phyloP scores from a whole-genome alignment of 108 stramenopile genomes.

The Cylindrotheca closterium region DNA sequence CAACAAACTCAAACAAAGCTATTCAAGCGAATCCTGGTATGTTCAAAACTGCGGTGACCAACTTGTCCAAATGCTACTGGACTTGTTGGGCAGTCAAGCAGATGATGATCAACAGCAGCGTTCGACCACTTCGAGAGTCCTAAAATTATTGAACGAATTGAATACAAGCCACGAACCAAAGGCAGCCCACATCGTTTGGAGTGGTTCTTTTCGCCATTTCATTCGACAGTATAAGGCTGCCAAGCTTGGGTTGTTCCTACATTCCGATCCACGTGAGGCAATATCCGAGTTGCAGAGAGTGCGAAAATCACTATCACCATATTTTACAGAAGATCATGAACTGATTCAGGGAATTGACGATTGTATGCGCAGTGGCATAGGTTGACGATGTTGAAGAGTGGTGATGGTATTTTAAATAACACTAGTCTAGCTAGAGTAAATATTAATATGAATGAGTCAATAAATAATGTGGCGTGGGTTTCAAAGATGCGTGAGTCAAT shows the following conservation, averaged over 20 bases:
- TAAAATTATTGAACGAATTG: slow-evolving; percentile 15
- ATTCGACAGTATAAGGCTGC: slow-evolving; percentile 27
- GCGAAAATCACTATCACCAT: not conserved
- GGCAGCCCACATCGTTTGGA: not conserved
- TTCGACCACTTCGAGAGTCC: not conserved
- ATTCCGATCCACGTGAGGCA: slow-evolving; percentile 3
- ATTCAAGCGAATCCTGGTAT: slow-evolving; percentile 17
- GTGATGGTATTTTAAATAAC: too few relatives aligned
- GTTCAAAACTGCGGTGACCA: slow-evolving; percentile 32
- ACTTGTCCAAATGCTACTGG: slow-evolving; percentile 17
- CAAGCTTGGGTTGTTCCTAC: slow-evolving; percentile 30
- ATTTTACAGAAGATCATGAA: slow-evolving; percentile 27
- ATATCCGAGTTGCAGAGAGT: slow-evolving; percentile 25
- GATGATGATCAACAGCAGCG: not conserved
- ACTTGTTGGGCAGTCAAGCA: slow-evolving; percentile 2
- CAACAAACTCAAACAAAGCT: slow-evolving; percentile 6
- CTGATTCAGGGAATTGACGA: slow-evolving; percentile 11
- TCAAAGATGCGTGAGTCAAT: not conserved
- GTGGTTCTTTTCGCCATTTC: slow-evolving; percentile 11
- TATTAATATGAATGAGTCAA: not conserved
- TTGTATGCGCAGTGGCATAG: slow-evolving; percentile 1
- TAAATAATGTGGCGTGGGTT: not conserved
- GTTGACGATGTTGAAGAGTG: too few relatives aligned
- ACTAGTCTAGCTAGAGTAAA: too few relatives aligned
- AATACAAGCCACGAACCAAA: not conserved